Base-by-base conservation (phyloP, 129 eudicot genomes). In the Scalesia atractyloides region DNA sequence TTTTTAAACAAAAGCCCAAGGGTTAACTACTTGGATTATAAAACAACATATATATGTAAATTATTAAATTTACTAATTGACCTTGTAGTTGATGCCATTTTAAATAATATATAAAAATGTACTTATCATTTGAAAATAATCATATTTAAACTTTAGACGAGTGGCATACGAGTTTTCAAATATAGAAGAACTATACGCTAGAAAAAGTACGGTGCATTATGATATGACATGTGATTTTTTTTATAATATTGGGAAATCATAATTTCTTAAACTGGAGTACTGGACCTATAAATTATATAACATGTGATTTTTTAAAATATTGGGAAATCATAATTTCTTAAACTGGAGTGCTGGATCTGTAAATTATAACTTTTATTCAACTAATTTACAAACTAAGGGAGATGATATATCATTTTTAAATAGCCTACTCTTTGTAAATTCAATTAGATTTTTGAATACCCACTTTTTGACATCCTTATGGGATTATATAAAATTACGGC, bases 71-170 rank as follows among this genome's bases (percentile, higher is more conserved):
- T 5, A 30, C 15, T n/a, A 60, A 60, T 60, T 14, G 44, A 60
- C 66, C 43, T 60, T 41, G 46, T 14, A 13, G 66, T 30, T 60
- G 43, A 18, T 9, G 49, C 16, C 17, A 36, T 36, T 60, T 60
- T 13, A 3, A 61, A 36, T n/a, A 63, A 36, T 36, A 39, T 63
- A 63, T 3, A 36, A 34, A 17, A 58, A 24, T 22, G 67, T 34
- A 7, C 22, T 15, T 33, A 8, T 63, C 20, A 39, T 34, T 63
- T 63, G 24, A 34, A 33, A 62, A 63, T 36, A 61, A 37, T 34
- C 15, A 37, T 36, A 63, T 36, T 36, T 36, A 63, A 63, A 37
- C 16, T 63, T 63, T 16, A 36, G 49, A 63, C 68, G 68, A 63
- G 68, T 63, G 49, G 47, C 22, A 16, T 36, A 34, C 19, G 54